Evolutionary conservation across 306 rosid species (phyloP).

Genomic region (Vigna hirtella): DNA sequence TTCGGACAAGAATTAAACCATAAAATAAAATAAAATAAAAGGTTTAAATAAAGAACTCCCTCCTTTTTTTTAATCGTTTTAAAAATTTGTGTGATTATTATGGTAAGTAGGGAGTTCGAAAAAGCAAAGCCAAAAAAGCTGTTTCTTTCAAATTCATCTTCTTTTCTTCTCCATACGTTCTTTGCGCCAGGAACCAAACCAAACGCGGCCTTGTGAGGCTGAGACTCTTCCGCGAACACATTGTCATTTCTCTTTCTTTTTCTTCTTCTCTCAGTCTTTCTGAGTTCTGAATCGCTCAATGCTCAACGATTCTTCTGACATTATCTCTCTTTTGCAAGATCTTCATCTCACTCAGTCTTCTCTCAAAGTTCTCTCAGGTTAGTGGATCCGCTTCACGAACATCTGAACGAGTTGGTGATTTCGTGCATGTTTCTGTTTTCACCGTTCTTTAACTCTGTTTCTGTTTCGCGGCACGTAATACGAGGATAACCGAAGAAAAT

Average conservation of each 20-base stretch:
- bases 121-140: conserved; percentile 59
- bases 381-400: conserved; percentile 55
- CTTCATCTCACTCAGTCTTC: conserved; percentile 41
- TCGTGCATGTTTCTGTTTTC: conserved; percentile 6
- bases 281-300: conserved; percentile 39
- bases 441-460: not conserved
- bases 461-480: not conserved
- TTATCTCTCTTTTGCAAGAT: conserved; percentile 45
- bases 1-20: not conserved
- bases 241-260: not conserved
- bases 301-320: conserved; percentile 27
- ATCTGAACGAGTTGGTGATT: not conserved
- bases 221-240: conserved; percentile 35
- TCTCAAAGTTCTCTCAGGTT: conserved; percentile 49
- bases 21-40: not conserved
- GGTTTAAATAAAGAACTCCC: not conserved
- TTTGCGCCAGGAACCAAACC: conserved; percentile 55
- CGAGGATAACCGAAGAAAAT: not conserved
- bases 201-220: conserved; percentile 51
- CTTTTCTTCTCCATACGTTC: conserved; percentile 50
- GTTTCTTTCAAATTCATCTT: conserved; percentile 45
- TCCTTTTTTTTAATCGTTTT: not conserved
- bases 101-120: conserved; percentile 31
- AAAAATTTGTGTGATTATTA: not conserved
- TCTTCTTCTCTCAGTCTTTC: conserved; percentile 10